Evolutionary conservation across 768 basidiomycete species (phyloP).

Genomic region (Favolaschia claudopus): DNA sequence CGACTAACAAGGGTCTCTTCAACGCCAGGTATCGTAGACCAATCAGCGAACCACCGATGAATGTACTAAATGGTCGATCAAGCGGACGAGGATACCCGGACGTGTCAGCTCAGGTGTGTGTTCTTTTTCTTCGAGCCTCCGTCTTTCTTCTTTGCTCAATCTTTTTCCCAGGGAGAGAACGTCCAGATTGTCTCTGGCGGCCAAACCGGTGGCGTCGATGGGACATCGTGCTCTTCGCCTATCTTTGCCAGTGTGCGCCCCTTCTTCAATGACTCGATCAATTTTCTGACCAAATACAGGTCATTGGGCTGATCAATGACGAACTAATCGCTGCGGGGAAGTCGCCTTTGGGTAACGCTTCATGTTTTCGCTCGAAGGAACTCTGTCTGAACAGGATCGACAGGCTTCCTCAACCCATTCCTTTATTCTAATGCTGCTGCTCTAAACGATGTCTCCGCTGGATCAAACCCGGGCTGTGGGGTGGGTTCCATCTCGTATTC

Average conservation of each 20-base stretch:
- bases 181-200: constrained; percentile 21
- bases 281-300: too few relatives aligned
- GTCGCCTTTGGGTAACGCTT: constrained; percentile 22
- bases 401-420: constrained; percentile 23
- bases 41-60: too few relatives aligned
- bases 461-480: constrained; percentile 27
- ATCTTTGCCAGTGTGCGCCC: constrained; percentile 31
- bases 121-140: neutral
- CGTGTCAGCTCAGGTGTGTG: constrained; percentile 12
- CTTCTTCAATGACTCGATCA: constrained; percentile 28
- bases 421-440: constrained; percentile 27
- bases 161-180: constrained; percentile 12
- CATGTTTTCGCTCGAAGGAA: too few relatives aligned
- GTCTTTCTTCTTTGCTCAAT: neutral
- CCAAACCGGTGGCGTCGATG: neutral
- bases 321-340: constrained; percentile 19
- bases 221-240: constrained; percentile 27
- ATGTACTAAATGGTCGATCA: too few relatives aligned
- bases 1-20: constrained; percentile 40
- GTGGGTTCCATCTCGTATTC: constrained; percentile 3
- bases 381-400: too few relatives aligned
- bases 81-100: constrained; percentile 45
- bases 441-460: constrained; percentile 33
- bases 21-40: too few relatives aligned
- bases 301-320: constrained; percentile 21